phyloP scores from a whole-genome alignment of 108 stramenopile genomes.

The Skeletonema tropicum region DNA sequence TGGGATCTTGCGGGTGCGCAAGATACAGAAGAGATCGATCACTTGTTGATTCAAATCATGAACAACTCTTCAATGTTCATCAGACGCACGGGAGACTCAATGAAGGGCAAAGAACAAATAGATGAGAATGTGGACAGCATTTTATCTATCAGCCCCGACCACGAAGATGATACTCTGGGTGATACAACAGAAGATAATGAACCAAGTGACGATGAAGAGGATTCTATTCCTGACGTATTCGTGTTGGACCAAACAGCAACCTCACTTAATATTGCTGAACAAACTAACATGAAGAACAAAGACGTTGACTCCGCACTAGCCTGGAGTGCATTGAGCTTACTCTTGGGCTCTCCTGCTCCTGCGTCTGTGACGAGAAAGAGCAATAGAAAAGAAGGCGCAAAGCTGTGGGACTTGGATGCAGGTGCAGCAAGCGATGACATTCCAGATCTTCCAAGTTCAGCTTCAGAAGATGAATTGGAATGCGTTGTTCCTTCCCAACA shows the following conservation, averaged over 20 bases:
- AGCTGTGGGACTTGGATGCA: conserved; percentile 49
- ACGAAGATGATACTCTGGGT: background rate
- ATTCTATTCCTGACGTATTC: background rate
- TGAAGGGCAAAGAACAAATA: background rate
- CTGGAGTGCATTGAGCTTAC: conserved; percentile 22
- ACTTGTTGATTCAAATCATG: background rate
- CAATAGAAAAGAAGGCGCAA: background rate
- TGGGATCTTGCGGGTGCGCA: background rate
- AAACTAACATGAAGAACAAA: background rate
- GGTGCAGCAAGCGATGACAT: conserved; percentile 7
- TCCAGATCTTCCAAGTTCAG: background rate
- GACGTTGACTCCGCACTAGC: conserved; percentile 26
- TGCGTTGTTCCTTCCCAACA: too few species aligned
- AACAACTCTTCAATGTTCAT: background rate
- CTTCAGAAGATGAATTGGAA: background rate
- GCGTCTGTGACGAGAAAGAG: conserved; percentile 13
- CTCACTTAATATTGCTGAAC: background rate
- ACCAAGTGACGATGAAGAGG: background rate
- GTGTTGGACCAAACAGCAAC: background rate
- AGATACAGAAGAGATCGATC: background rate
- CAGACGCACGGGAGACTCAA: background rate
- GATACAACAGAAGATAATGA: background rate
- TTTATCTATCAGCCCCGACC: background rate
- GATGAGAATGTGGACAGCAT: background rate
- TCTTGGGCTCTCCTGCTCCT: conserved; percentile 28